phyloP scores from a whole-genome alignment of 805 yeast species.

The Saccharomycodes ludwigii region DNA sequence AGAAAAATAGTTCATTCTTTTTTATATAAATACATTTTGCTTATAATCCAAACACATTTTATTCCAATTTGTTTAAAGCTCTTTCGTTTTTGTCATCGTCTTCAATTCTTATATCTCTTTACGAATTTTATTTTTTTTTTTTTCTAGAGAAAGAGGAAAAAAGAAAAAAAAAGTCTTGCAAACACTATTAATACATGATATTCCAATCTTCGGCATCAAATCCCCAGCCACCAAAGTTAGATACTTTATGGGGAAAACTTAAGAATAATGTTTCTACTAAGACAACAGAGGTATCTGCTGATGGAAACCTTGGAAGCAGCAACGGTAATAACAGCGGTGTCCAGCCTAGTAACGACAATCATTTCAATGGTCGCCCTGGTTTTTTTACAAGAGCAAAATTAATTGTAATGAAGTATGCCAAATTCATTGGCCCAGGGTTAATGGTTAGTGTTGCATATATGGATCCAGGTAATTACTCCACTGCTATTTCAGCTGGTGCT shows the following conservation, averaged over 20 bases:
- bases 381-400: neutral
- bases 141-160: too few species aligned
- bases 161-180: too few species aligned
- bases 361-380: neutral
- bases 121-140: too few species aligned
- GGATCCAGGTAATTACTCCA: conserved; percentile 90
- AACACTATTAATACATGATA: too few species aligned
- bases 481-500: conserved; percentile 85
- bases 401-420: neutral
- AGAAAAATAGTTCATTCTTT: too few species aligned
- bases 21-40: too few species aligned
- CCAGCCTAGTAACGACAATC: neutral
- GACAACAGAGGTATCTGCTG: neutral
- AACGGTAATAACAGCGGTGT: neutral
- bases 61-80: too few species aligned
- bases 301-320: conserved; percentile 1
- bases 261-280: neutral
- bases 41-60: too few species aligned
- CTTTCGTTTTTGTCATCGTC: too few species aligned
- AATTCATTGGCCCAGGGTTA: conserved; percentile 83
- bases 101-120: too few species aligned
- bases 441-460: conserved; percentile 84
- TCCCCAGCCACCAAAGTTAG: too few species aligned
- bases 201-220: too few species aligned
- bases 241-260: conserved; percentile 1